These are phyloP conservation scores for Citrus sp. DNA, from an alignment of 345 rosid species.

Conservation along the genomic window DNA sequence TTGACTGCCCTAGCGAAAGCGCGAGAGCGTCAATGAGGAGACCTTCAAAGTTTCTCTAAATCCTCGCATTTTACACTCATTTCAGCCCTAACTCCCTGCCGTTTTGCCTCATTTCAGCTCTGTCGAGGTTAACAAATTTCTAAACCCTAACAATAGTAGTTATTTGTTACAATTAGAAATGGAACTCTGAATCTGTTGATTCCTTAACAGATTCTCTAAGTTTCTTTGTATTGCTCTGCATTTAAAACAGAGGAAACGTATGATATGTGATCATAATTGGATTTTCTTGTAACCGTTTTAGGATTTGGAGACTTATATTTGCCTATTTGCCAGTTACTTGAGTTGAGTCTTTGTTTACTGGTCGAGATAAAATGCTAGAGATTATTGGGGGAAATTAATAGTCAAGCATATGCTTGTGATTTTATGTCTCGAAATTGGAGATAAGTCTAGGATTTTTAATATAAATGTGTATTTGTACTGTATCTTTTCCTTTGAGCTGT, in stretches of 20 bases:
- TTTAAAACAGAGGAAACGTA: background rate
- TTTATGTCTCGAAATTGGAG: background rate
- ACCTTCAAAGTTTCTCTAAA: background rate
- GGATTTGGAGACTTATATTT: background rate
- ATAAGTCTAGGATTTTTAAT: background rate
- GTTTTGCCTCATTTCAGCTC: background rate
- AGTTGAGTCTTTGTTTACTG: background rate
- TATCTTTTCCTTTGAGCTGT: background rate
- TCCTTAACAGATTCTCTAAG: too few species aligned
- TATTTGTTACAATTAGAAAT: background rate
- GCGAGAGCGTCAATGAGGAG: background rate
- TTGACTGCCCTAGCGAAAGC: conserved; percentile 4
- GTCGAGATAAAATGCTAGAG: background rate
- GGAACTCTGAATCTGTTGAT: background rate
- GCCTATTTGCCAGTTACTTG: background rate
- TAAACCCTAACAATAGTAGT: background rate
- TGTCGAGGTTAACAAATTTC: background rate
- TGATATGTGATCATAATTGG: background rate
- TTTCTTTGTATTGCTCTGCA: background rate
- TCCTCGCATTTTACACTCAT: background rate
- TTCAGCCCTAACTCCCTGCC: background rate
- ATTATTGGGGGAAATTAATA: background rate
- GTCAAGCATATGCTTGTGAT: background rate
- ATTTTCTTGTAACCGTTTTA: background rate
- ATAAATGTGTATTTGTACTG: background rate